phyloP scores from a whole-genome alignment of 1,284 basidiomycete genomes.

The Kalmanozyma brasiliensis region DNA sequence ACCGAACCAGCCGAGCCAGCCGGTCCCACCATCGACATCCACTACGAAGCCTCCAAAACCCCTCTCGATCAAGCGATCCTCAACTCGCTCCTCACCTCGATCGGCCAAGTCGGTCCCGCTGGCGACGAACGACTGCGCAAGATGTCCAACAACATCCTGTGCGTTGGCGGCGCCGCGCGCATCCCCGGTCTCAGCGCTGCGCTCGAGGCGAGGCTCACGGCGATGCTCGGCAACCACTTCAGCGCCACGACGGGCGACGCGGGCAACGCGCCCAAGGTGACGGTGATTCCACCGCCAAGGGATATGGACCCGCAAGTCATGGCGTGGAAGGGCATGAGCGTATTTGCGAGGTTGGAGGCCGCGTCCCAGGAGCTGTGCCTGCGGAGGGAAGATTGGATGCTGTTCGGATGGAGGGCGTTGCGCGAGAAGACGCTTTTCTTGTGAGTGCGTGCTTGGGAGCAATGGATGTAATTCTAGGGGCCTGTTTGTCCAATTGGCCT shows the following conservation, averaged over 20 bases:
- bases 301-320: constrained; percentile 89
- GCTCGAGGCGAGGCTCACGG: constrained; percentile 54
- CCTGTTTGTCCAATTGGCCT: not conserved
- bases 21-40: constrained; percentile 75
- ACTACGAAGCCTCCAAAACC: constrained; percentile 85
- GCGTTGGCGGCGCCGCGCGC: constrained; percentile 82
- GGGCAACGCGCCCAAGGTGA: constrained; percentile 70
- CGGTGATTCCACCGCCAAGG: constrained; percentile 89
- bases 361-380: constrained; percentile 86
- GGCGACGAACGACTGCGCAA: constrained; percentile 90
- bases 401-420: constrained; percentile 70
- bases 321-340: constrained; percentile 94
- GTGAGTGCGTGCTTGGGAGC: not conserved
- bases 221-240: constrained; percentile 37
- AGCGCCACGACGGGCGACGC: constrained; percentile 32
- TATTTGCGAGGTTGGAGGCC: constrained; percentile 89
- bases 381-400: constrained; percentile 82
- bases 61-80: constrained; percentile 94
- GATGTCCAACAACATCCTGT: constrained; percentile 85
- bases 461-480: constrained; percentile 3
- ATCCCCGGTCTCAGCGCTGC: constrained; percentile 68
- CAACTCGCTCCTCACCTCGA: constrained; percentile 74
- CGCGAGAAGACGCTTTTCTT: constrained; percentile 69
- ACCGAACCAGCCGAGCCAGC: constrained; percentile 4
- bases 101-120: constrained; percentile 41